Conservation (phyloP, 2,329 filamentous ascomycete genomes). For the Dactylellina haptotyla region DNA sequence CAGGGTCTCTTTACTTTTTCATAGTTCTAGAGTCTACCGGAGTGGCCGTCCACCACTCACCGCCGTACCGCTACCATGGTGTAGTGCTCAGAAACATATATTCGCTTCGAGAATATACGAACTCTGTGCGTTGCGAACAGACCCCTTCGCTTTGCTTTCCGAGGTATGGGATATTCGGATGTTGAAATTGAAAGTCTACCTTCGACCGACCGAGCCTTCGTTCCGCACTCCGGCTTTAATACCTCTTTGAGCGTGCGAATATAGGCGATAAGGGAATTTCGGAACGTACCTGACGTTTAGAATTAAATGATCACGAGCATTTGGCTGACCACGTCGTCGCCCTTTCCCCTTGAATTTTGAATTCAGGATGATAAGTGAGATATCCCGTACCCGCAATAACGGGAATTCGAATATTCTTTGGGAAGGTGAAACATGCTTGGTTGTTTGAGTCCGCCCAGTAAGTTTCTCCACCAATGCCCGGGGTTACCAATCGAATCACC, state of each 20-base stretch:
- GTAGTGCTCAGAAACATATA: constrained; percentile 40
- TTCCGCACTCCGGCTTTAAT: constrained; percentile 38
- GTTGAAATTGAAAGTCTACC: constrained; percentile 11
- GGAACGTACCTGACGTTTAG: constrained; percentile 17
- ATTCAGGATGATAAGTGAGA: constrained; percentile 34
- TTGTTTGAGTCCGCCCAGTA: constrained; percentile 21
- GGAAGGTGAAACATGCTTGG: constrained; percentile 34
- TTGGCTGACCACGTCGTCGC: neutral
- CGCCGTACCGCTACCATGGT: constrained; percentile 42
- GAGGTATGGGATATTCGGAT: constrained; percentile 26
- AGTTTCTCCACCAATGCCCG: constrained; percentile 52
- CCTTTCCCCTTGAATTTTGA: neutral
- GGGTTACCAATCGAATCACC: constrained; percentile 9
- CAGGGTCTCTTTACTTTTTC: neutral
- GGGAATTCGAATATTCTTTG: constrained; percentile 11
- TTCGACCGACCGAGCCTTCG: neutral
- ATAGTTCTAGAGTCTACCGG: too few relatives aligned
- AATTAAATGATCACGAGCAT: constrained; percentile 28
- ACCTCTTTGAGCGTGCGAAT: constrained; percentile 27
- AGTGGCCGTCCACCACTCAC: too few relatives aligned
- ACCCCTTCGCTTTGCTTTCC: constrained; percentile 11
- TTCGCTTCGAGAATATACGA: constrained; percentile 49
- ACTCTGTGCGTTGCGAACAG: constrained; percentile 37
- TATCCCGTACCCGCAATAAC: constrained; percentile 6
- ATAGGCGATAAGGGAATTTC: constrained; percentile 6